These are phyloP conservation scores for Scutellaria minor DNA, from an alignment of 257 asterid genomes.

Conservation along the genomic window DNA sequence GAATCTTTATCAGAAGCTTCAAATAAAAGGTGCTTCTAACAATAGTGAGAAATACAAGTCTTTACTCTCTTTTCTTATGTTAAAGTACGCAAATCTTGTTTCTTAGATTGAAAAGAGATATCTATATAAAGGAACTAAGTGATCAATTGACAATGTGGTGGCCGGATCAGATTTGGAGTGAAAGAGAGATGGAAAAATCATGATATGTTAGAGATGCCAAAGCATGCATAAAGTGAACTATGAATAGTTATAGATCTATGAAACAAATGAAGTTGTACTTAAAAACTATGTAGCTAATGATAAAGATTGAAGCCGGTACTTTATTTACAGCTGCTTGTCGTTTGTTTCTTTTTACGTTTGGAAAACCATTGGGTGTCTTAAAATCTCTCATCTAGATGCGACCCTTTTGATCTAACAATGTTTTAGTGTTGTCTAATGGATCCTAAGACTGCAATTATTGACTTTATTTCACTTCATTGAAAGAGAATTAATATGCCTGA, in stretches of 20 bases:
- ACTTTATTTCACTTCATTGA: no score
- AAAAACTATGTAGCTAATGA: background rate
- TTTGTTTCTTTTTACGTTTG: no score
- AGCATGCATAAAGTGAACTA: slow-evolving; percentile 11
- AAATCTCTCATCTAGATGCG: no score
- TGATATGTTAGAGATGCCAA: slow-evolving; percentile 11
- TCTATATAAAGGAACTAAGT: slow-evolving; percentile 6
- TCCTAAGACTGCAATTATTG: no score
- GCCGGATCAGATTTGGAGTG: slow-evolving; percentile 1
- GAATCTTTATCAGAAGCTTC: slow-evolving; percentile 57
- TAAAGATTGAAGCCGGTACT: background rate
- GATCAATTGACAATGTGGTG: slow-evolving; percentile 21
- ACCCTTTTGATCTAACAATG: no score
- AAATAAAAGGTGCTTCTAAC: slow-evolving; percentile 64
- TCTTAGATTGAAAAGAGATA: background rate
- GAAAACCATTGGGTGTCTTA: no score
- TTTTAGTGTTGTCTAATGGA: no score
- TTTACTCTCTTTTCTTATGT: slow-evolving; percentile 26
- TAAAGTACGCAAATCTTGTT: background rate
- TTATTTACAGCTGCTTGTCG: background rate
- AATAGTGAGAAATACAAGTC: slow-evolving; percentile 34
- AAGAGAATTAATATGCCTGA: background rate
- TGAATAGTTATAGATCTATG: slow-evolving; percentile 2
- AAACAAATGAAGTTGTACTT: slow-evolving; percentile 15
- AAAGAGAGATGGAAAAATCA: slow-evolving; percentile 12